A percentile compares a stretch with the other conserved stretches of the same genome.
Conservation (phyloP, 2,329 filamentous ascomycete genomes). For the Bipolaris zeicola region DNA sequence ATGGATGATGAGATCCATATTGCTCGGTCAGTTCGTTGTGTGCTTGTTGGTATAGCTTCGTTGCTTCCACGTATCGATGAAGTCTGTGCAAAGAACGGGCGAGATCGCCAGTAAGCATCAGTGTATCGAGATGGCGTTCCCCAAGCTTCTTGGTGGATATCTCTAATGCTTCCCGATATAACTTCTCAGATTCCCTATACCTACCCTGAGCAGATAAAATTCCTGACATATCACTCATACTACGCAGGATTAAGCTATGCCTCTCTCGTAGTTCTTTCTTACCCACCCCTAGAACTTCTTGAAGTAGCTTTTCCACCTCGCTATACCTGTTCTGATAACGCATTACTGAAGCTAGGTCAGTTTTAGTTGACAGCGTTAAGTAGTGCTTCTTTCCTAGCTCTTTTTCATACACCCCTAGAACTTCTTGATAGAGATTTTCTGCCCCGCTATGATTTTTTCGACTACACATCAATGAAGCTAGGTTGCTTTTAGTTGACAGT, state of each 20-base stretch:
- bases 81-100: background rate
- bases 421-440: background rate
- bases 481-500: accelerated
- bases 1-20: no score
- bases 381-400: background rate
- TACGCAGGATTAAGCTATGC: no score
- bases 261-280: no score
- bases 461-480: accelerated
- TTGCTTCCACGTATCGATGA: background rate
- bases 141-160: background rate
- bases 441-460: background rate
- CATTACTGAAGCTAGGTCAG: no score
- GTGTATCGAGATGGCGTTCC: background rate
- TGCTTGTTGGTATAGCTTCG: background rate
- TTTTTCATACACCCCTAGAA: background rate
- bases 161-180: background rate
- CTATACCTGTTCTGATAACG: no score
- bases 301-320: no score
- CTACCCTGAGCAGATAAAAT: background rate
- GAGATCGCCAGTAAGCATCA: no score
- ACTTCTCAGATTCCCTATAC: background rate
- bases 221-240: background rate
- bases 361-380: no score
- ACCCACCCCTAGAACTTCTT: no score
- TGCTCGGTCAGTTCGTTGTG: background rate